Evolutionary conservation across 2,329 filamentous ascomycete species (phyloP).

Genomic region (Cyphellophora europaea): DNA sequence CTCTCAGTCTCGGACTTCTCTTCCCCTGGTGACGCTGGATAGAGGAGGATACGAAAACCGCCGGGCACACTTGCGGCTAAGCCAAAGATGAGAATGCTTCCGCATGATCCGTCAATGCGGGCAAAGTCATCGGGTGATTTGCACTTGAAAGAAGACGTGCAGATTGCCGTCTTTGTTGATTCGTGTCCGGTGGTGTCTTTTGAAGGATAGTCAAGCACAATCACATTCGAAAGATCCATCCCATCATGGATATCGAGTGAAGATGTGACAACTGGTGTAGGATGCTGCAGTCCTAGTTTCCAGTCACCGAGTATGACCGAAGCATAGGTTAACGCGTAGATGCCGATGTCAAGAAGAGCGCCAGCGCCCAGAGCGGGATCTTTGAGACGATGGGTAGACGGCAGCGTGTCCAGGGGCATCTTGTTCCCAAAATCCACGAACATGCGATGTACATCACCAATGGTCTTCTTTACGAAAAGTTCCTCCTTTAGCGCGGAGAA

Average conservation of each 20-base stretch:
- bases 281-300: conserved; percentile 47
- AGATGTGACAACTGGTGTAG: conserved; percentile 42
- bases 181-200: no score
- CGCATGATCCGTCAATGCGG: conserved; percentile 15
- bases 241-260: conserved; percentile 10
- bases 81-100: conserved; percentile 12
- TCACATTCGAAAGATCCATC: conserved; percentile 46
- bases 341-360: conserved; percentile 71
- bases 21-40: conserved; percentile 67
- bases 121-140: conserved; percentile 34
- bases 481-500: conserved; percentile 55
- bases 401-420: conserved; percentile 8
- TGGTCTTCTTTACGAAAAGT: conserved; percentile 38
- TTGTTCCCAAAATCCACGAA: conserved; percentile 38
- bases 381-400: conserved; percentile 41
- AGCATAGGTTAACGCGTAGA: conserved; percentile 83
- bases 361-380: conserved; percentile 76
- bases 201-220: conserved; percentile 33
- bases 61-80: conserved; percentile 6
- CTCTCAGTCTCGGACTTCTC: no score
- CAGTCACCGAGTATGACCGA: conserved; percentile 83
- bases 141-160: conserved; percentile 27
- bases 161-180: conserved; percentile 30
- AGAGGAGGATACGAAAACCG: conserved; percentile 11
- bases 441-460: conserved; percentile 48